Conservation (phyloP, 805 yeast species). For the Millerago galiae region DNA sequence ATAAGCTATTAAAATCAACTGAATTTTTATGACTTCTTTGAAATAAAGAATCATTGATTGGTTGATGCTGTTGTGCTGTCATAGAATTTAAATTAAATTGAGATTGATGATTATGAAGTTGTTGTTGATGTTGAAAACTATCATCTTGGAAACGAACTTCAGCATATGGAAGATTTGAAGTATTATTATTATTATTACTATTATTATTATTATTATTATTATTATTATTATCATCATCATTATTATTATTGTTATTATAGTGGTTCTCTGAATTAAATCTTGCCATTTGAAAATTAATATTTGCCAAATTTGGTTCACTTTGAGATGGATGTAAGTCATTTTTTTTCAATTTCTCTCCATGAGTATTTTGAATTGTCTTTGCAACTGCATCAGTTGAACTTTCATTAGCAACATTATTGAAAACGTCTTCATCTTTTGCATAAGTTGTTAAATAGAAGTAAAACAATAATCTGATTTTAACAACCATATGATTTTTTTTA, state of each 20-base stretch:
- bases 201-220: neutral
- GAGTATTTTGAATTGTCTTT: neutral
- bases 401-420: constrained; percentile 15
- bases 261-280: neutral
- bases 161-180: neutral
- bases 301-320: constrained; percentile 3
- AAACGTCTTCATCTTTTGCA: constrained; percentile 21
- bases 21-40: neutral
- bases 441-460: constrained; percentile 24
- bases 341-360: neutral
- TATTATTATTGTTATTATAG: neutral
- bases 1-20: neutral
- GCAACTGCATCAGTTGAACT: constrained; percentile 9
- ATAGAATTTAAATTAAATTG: neutral
- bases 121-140: constrained; percentile 6
- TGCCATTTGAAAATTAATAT: neutral
- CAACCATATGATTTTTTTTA: constrained; percentile 16
- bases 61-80: neutral
- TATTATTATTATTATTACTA: neutral
- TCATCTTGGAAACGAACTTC: constrained; percentile 2
- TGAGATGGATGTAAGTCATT: constrained; percentile 1
- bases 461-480: constrained; percentile 19
- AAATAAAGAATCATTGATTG: neutral
- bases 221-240: neutral
- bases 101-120: neutral